Evolutionary conservation across 371 early-diverging fungal genomes (phyloP), one percentile per base, ranked within the genome.

Genomic region (Actinomucor elegans): DNA sequence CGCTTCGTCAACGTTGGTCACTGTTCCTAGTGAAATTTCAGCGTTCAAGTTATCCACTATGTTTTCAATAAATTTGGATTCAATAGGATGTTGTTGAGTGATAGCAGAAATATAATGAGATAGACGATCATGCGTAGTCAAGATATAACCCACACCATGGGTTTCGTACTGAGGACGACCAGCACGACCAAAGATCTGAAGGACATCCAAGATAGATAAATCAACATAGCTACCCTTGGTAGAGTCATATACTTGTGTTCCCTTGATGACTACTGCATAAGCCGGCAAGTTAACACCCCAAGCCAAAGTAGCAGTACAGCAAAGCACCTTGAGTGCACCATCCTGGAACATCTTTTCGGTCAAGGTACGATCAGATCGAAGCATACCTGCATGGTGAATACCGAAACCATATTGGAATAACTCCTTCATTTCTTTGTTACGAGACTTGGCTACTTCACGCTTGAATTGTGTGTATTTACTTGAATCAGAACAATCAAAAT

Each of bases 211-310:
- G 61, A 97, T 92, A 0, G 96, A 93, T 17, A 98, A 75, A 60
- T 97, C 97, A 0, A 89, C 87, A 63, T 91, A 97, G 23, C 83
- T 81, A 64, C 99, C 97, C 69, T 93, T 94, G 43, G 93, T 89
- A 10, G 94, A 74, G 56, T 95, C 90, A 69, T 99, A 99, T 26
- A 98, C 90, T 52, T 93, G 91, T 6, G 99, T 99, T 3, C 99
- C 99, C 67, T 98, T 98, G 75, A 99, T 97, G 17, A 99, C 85
- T 9, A 99, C 99, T 0, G 97, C 94, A 67, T 98, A 93, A 9
- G 99, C 99, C 0, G 99, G 99, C 51, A 99, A 83, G 69, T 99
- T 99, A 44, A 99, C 99, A 69, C 99, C 99, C 99, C 99, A 99
- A 9, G 99, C 99, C 23, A 99, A 79, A 0, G 99, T 99, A 4